phyloP scores from a whole-genome alignment of 129 eudicot genomes.

The Tagetes patula region DNA sequence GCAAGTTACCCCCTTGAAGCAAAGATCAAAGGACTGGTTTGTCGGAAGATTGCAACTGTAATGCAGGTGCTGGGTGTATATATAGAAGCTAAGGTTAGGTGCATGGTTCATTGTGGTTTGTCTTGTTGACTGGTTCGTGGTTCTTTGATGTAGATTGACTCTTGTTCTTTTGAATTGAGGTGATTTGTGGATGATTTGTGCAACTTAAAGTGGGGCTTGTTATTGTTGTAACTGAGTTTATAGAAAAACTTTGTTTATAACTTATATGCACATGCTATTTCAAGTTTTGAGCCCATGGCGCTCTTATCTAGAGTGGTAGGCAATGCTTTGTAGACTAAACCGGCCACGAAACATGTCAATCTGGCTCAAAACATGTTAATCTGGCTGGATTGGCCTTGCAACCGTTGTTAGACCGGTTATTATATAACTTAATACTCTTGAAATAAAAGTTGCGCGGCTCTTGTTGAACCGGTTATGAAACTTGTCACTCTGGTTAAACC shows the following conservation, averaged over 20 bases:
- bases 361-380: too few species aligned
- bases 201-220: slow-evolving; percentile 26
- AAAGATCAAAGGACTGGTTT: slow-evolving; percentile 21
- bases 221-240: slow-evolving; percentile 21
- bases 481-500: too few species aligned
- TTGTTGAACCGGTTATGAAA: too few species aligned
- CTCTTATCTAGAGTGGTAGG: too few species aligned
- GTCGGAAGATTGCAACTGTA: slow-evolving; percentile 2
- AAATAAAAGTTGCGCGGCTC: too few species aligned
- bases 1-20: slow-evolving; percentile 24
- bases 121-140: slow-evolving; percentile 29
- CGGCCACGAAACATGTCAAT: too few species aligned
- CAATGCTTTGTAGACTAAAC: too few species aligned
- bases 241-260: slow-evolving; percentile 15
- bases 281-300: neutral
- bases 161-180: slow-evolving; percentile 24
- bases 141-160: slow-evolving; percentile 26
- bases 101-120: slow-evolving; percentile 27
- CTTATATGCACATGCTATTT: slow-evolving; percentile 5
- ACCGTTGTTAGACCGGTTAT: too few species aligned
- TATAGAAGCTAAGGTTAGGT: slow-evolving; percentile 15
- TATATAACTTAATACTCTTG: too few species aligned
- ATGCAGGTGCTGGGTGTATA: slow-evolving; percentile 34
- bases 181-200: slow-evolving; percentile 23
- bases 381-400: too few species aligned